A percentile compares a stretch with the other conserved stretches of the same genome.
Evolutionary conservation across 345 rosid species (phyloP).

Genomic region (Trapa bicornis): DNA sequence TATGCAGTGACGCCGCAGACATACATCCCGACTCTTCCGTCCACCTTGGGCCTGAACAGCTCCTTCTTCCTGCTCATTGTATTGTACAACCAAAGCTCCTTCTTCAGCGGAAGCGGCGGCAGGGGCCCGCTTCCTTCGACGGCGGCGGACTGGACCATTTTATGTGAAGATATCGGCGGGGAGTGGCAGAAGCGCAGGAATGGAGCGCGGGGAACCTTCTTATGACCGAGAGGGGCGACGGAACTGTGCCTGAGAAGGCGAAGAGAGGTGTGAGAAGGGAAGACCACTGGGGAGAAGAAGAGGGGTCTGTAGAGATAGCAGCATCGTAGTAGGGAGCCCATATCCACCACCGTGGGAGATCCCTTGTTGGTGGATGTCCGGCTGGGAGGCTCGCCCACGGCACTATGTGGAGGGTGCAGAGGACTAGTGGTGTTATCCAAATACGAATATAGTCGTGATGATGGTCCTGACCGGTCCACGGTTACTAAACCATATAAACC

Average conservation of each 20-base stretch:
- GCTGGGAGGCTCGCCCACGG: too few species aligned
- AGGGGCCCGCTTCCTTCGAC: not conserved
- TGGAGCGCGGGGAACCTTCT: not conserved
- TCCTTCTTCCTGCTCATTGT: constrained; percentile 76
- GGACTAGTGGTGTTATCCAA: too few species aligned
- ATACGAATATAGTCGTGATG: too few species aligned
- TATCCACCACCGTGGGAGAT: not conserved
- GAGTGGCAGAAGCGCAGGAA: not conserved
- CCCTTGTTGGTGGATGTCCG: not conserved
- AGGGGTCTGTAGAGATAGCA: not conserved
- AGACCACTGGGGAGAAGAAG: not conserved
- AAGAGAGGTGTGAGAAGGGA: not conserved
- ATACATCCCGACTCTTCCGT: constrained; percentile 88
- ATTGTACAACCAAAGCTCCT: constrained; percentile 68
- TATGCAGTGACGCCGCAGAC: constrained; percentile 97
- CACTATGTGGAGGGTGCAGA: too few species aligned
- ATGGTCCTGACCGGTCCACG: too few species aligned
- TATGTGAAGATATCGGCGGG: not conserved
- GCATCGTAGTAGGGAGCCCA: constrained; percentile 1
- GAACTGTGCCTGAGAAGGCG: not conserved
- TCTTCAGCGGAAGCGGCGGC: constrained; percentile 5
- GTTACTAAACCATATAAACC: too few species aligned
- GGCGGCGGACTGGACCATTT: not conserved
- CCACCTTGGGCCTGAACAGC: constrained; percentile 55
- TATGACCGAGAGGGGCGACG: not conserved